Evolutionary conservation across 2,329 filamentous ascomycete species (phyloP).

Genomic region (Colletotrichum sidae): DNA sequence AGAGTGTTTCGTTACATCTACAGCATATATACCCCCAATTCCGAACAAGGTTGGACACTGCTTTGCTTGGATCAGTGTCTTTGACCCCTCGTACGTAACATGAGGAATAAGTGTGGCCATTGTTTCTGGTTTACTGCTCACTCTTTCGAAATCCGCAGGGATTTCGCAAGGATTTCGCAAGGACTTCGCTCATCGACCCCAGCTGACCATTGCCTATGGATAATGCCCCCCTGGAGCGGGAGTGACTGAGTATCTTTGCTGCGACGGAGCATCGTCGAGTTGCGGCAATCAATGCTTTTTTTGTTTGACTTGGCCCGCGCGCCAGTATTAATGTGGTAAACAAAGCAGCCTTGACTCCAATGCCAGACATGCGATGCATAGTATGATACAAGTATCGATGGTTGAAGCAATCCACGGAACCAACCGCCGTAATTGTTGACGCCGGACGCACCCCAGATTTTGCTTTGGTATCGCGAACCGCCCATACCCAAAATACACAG

Average conservation of each 20-base stretch:
- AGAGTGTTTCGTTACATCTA: background rate
- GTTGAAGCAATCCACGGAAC: constrained; percentile 9
- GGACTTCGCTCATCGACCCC: too few relatives aligned
- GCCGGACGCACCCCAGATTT: constrained; percentile 22
- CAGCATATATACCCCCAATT: background rate
- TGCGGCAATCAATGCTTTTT: constrained; percentile 4
- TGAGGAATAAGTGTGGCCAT: too few relatives aligned
- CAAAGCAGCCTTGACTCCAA: background rate
- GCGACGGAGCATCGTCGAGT: background rate
- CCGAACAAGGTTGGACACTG: too few relatives aligned
- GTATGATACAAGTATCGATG: background rate
- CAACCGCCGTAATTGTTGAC: constrained; percentile 25
- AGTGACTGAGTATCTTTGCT: too few relatives aligned
- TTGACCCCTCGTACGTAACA: too few relatives aligned
- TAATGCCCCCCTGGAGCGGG: too few relatives aligned
- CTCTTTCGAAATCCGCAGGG: background rate
- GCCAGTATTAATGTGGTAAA: constrained; percentile 3
- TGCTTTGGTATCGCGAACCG: constrained; percentile 33
- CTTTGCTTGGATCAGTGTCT: too few relatives aligned
- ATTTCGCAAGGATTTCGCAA: too few relatives aligned
- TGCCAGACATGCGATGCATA: constrained; percentile 5
- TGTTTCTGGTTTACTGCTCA: too few relatives aligned
- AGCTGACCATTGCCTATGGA: too few relatives aligned
- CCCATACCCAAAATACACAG: constrained; percentile 14
- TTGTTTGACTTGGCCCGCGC: constrained; percentile 19